Evolutionary conservation across 1,284 basidiomycete species (phyloP).

Genomic region (Leccinum pachyderme): DNA sequence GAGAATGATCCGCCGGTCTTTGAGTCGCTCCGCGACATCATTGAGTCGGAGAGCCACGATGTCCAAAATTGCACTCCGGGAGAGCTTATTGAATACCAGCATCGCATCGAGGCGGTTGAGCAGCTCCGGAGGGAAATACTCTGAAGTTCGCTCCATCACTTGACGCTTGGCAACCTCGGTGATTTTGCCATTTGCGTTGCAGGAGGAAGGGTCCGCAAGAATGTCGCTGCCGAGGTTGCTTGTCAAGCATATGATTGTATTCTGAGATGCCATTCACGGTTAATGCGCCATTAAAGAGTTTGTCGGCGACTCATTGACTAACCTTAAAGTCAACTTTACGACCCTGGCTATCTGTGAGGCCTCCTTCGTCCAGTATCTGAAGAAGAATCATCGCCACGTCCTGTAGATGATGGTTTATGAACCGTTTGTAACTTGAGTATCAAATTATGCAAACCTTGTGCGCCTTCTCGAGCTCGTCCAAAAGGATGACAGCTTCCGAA

Average conservation of each 20-base stretch:
- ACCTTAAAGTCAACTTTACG: constrained; percentile 80
- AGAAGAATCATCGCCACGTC: constrained; percentile 91
- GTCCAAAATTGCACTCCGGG: constrained; percentile 66
- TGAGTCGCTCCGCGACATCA: constrained; percentile 72
- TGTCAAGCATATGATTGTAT: constrained; percentile 39
- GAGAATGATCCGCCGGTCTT: constrained; percentile 65
- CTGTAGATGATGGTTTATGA: constrained; percentile 26
- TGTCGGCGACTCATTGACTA: background rate
- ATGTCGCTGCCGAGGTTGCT: constrained; percentile 66
- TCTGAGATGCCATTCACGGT: constrained; percentile 20
- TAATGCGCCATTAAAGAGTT: background rate
- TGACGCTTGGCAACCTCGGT: constrained; percentile 60
- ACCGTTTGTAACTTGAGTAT: background rate
- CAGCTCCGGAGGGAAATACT: constrained; percentile 88
- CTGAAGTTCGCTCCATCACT: constrained; percentile 75
- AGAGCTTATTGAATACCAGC: constrained; percentile 88
- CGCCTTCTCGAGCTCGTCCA: constrained; percentile 92
- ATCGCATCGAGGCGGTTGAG: constrained; percentile 88
- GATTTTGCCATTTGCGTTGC: constrained; percentile 64
- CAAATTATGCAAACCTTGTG: constrained; percentile 55
- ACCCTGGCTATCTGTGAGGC: constrained; percentile 82
- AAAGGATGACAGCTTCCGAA: constrained; percentile 63
- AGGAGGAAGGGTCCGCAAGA: constrained; percentile 69
- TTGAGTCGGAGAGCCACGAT: constrained; percentile 76
- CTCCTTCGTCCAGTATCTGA: constrained; percentile 92